Evolutionary conservation across 2,329 filamentous ascomycete genomes (phyloP), one percentile per base, ranked within the genome.

Genomic region (Exophiala alcalophila): DNA sequence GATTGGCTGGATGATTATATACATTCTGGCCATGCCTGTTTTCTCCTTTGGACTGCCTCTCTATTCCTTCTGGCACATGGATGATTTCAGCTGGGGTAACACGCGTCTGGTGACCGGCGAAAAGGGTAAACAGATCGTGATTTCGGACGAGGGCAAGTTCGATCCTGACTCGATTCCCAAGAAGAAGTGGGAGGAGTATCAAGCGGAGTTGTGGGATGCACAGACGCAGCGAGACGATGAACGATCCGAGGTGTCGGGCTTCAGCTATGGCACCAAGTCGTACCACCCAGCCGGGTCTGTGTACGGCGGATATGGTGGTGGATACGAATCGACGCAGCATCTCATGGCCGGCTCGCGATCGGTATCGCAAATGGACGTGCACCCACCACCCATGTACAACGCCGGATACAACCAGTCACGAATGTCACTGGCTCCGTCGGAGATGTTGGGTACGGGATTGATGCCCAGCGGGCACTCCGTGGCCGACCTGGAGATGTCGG

Each of bases 181-280:
- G 70, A 98, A 97, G 82, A 92, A 86, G 75, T 98, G 92, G 92
- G 92, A 98, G 65, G 92, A 98, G 60, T 98, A 97, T 65, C 92
- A 98, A 67, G 85, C 85, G 51, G 92, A 97, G 74, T 81, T 98
- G 30, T 98, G 91, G 92, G 92, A 98, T 61, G 84, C 86, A 1
- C 87, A 94, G 68, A 94, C 86, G n/a, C 83, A 84, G 47, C 76
- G 74, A 34, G 78, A 81, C 58, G 92, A 98, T 61, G 72, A 81
- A 16, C 83, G 78, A 47, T 95, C 89, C 7, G 91, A 96, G 65
- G 70, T 91, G 38, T 96, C 89, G n/a, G 91, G 91, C 44, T 86
- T 87, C 70, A 94, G 86, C 41, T 98, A 97, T 62, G 91, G 81
- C 41, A 98, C 92, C 50, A 94, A 94, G 69, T 84, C 77, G 52